A percentile compares a stretch with the other conserved stretches of the same genome.
These are phyloP conservation scores for Schizothecium vesticola DNA, from an alignment of 495 filamentous ascomycete species.

Conservation along the genomic window DNA sequence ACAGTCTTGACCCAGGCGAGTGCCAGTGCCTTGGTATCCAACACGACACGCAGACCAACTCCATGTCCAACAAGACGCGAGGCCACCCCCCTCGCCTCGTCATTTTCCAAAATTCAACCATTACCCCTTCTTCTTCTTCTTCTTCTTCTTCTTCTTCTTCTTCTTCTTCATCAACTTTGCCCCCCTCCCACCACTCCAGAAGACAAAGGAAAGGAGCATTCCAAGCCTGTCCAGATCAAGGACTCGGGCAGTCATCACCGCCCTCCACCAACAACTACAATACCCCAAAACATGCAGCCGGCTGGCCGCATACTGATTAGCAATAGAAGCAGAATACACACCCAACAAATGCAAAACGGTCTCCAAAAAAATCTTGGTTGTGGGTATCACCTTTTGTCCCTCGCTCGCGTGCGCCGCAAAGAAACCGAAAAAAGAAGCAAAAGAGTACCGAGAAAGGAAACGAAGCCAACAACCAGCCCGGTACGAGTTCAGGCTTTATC, in stretches of 20 bases:
- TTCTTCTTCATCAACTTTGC: too few relatives aligned
- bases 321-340: not conserved
- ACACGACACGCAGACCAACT: not conserved
- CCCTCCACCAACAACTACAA: not conserved
- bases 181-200: not conserved
- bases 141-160: too few relatives aligned
- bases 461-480: not conserved
- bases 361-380: not conserved
- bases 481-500: constrained; percentile 1
- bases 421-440: not conserved
- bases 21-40: not conserved
- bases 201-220: not conserved
- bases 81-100: not conserved
- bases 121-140: not conserved
- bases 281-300: not conserved
- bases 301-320: not conserved
- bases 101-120: not conserved
- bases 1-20: not conserved
- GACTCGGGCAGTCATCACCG: too few relatives aligned
- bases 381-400: not conserved
- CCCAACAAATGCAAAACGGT: not conserved
- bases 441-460: not conserved
- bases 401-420: not conserved
- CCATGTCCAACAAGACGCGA: not conserved
- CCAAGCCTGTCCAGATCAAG: not conserved